Conservation (phyloP, 2,329 filamentous ascomycete genomes). For the Cercospora beticola region DNA sequence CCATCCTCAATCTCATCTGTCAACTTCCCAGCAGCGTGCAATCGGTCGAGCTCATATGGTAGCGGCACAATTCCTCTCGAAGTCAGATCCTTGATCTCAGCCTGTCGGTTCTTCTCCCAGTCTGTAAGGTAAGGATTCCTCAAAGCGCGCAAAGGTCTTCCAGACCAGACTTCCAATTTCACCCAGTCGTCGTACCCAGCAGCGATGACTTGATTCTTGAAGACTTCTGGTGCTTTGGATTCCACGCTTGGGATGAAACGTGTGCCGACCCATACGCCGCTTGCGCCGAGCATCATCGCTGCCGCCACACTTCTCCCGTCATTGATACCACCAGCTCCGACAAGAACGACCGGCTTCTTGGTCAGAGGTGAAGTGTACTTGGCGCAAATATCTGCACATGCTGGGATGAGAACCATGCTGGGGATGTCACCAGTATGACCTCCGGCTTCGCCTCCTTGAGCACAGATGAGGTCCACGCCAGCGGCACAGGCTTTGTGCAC, state of each 20-base stretch:
- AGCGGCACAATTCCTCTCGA: slow-evolving; percentile 86
- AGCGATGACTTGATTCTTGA: slow-evolving; percentile 62
- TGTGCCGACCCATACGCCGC: slow-evolving; percentile 92
- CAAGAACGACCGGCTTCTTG: slow-evolving; percentile 78
- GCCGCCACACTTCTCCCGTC: slow-evolving; percentile 87
- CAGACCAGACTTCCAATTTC: slow-evolving; percentile 95
- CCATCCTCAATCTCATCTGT: slow-evolving; percentile 27
- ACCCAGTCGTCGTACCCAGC: slow-evolving; percentile 91
- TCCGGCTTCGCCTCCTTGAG: slow-evolving; percentile 93
- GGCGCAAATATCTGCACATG: slow-evolving; percentile 77
- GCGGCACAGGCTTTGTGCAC: slow-evolving; percentile 89
- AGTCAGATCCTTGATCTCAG: slow-evolving; percentile 89
- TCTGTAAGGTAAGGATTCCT: slow-evolving; percentile 89
- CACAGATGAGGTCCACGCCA: slow-evolving; percentile 92
- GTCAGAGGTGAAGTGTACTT: slow-evolving; percentile 82
- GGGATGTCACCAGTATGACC: slow-evolving; percentile 76
- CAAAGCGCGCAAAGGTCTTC: slow-evolving; percentile 85
- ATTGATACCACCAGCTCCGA: slow-evolving; percentile 89
- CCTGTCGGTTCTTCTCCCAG: slow-evolving; percentile 86
- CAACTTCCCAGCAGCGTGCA: slow-evolving; percentile 43
- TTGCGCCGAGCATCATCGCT: slow-evolving; percentile 85
- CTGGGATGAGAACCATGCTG: slow-evolving; percentile 84
- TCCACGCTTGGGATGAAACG: slow-evolving; percentile 81
- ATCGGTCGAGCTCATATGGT: slow-evolving; percentile 85
- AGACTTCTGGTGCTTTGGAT: slow-evolving; percentile 21